Percentiles rank a stretch among this genome's conserved stretches.
phyloP scores from a whole-genome alignment of 768 basidiomycete genomes.

The Termitomyces sp. region DNA sequence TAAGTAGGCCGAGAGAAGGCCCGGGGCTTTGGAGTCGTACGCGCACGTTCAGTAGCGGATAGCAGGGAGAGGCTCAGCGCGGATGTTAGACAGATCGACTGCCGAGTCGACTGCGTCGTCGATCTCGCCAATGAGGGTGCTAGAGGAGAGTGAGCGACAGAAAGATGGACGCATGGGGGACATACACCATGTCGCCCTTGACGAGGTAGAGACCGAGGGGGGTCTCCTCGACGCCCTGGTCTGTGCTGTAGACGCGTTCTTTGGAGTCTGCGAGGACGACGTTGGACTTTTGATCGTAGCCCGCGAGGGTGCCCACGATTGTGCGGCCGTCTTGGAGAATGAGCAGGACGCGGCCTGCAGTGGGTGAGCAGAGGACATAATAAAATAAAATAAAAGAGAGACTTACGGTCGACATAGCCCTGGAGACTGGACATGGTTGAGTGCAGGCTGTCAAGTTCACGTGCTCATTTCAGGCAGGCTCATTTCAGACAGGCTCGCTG shows the following conservation, averaged over 20 bases:
- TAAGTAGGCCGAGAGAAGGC: no score
- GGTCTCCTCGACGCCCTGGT: conserved; percentile 92
- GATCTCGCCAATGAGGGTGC: conserved; percentile 78
- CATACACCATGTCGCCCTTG: conserved; percentile 97
- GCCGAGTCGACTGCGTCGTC: conserved; percentile 78
- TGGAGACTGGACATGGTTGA: conserved; percentile 80
- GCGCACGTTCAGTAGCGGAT: conserved; percentile 58
- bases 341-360: conserved; percentile 79
- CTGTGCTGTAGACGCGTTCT: conserved; percentile 87
- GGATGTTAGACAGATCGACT: conserved; percentile 69
- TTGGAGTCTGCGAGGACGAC: conserved; percentile 91
- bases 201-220: conserved; percentile 94
- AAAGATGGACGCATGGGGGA: conserved; percentile 15
- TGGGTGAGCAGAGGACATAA: not conserved
- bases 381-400: not conserved
- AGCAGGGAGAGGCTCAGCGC: conserved; percentile 82
- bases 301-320: conserved; percentile 87
- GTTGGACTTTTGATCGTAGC: conserved; percentile 94
- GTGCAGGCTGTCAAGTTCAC: not conserved
- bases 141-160: conserved; percentile 8
- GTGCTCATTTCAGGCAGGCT: not conserved
- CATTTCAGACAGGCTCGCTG: no score
- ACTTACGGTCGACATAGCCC: conserved; percentile 83
- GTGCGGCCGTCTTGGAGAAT: conserved; percentile 94
- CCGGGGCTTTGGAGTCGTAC: no score